These are phyloP conservation scores for Sarocladiaceae sp. DNA, from an alignment of 2,329 filamentous ascomycete species.

Conservation along the genomic window DNA sequence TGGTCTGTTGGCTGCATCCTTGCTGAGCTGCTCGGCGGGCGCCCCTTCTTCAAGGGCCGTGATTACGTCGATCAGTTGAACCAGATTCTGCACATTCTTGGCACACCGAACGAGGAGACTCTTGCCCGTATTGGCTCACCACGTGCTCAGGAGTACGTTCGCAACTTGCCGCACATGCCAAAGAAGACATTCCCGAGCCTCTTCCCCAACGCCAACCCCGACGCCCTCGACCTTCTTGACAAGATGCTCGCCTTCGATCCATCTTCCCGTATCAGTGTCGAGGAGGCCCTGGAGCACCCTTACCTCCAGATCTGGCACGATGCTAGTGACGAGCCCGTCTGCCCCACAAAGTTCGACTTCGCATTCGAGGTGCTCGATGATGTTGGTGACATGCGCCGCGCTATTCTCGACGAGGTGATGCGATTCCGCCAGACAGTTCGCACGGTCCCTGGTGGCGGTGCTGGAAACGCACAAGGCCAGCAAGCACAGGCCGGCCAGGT, in stretches of 20 bases:
- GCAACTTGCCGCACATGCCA: constrained; percentile 90
- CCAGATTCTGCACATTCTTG: constrained; percentile 97
- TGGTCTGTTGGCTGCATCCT: constrained; percentile 99
- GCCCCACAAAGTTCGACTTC: constrained; percentile 94
- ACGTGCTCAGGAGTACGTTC: constrained; percentile 95
- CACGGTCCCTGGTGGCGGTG: constrained; percentile 39
- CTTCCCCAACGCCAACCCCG: constrained; percentile 92
- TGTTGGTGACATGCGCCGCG: constrained; percentile 88
- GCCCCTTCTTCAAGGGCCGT: constrained; percentile 98
- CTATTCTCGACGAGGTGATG: constrained; percentile 93
- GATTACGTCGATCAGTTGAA: constrained; percentile 99
- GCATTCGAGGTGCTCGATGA: constrained; percentile 98
- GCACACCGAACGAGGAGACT: constrained; percentile 93
- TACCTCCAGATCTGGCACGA: constrained; percentile 99
- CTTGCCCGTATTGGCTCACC: constrained; percentile 90
- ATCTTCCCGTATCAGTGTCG: constrained; percentile 86
- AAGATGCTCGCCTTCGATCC: constrained; percentile 98
- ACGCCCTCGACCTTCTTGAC: constrained; percentile 91
- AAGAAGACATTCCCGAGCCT: constrained; percentile 86
- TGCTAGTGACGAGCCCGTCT: constrained; percentile 89
- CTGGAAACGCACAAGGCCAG: constrained; percentile 30
- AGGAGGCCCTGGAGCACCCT: constrained; percentile 91
- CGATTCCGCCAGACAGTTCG: constrained; percentile 69
- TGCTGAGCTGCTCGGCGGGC: constrained; percentile 89
- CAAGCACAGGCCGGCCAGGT: constrained; percentile 37